Conservation (phyloP, 768 basidiomycete species). For the Mycena latifolia region DNA sequence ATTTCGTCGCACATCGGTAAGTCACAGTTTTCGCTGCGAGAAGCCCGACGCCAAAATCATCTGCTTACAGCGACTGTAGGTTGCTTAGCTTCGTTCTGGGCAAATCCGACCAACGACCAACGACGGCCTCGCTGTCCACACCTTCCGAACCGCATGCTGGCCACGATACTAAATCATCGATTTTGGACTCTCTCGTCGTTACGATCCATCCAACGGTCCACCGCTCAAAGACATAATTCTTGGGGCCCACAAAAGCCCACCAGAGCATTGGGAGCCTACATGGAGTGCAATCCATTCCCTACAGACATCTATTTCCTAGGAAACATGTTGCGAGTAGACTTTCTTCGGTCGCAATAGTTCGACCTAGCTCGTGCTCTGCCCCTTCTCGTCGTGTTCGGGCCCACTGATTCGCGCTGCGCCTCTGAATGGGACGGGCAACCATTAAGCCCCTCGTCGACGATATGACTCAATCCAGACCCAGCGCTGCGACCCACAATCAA, state of each 20-base stretch:
- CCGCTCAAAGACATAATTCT: not conserved
- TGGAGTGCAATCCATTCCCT: constrained; percentile 14
- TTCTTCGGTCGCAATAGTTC: not conserved
- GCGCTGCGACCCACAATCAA: constrained; percentile 10
- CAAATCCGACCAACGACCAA: too few species aligned
- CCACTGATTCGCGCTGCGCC: not conserved
- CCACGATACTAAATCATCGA: constrained; percentile 6
- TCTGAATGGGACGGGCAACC: not conserved
- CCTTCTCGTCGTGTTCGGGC: too few species aligned
- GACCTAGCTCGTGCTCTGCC: not conserved
- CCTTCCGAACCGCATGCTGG: constrained; percentile 8
- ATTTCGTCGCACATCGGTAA: constrained; percentile 12
- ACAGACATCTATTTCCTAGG: constrained; percentile 21
- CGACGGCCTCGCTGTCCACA: not conserved
- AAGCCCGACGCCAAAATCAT: too few species aligned
- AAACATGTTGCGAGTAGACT: not conserved
- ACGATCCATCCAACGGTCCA: constrained; percentile 2
- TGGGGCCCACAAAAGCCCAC: not conserved
- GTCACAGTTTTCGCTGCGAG: not conserved
- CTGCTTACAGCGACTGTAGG: not conserved
- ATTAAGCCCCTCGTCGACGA: constrained; percentile 6
- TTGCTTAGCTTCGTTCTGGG: too few species aligned
- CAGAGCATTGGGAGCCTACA: not conserved
- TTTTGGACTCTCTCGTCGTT: constrained; percentile 8
- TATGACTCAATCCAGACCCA: constrained; percentile 4